Evolutionary conservation across 2,329 filamentous ascomycete genomes (phyloP), one percentile per base, ranked within the genome.

Genomic region (Bipolaris cookei): DNA sequence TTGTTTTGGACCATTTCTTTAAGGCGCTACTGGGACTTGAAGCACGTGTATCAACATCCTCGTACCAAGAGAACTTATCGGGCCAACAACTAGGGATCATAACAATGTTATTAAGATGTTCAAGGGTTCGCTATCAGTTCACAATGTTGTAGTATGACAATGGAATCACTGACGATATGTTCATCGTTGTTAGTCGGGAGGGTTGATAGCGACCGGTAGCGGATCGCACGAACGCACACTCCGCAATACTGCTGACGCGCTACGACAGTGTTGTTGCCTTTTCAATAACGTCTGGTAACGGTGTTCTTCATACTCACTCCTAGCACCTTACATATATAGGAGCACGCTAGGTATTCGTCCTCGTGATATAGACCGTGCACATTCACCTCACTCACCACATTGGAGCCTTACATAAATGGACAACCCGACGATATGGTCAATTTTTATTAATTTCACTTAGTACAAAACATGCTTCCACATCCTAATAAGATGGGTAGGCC

Each of bases 21-120:
- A 14, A 18, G 58, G 54, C 58, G 58, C 54, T 58, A 44, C 18
- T 3, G 46, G 46, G 42, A 42, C 37, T 58, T 42, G 38, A 23
- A 42, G 34, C 35, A 47, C 20, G 45, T 53, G 53, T 56, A 56
- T 21, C 32, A 56, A 37, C 28, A 56, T 35, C 34, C 35, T 34
- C 11, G 18, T 16, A 32, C 44, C 37, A 44, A 41, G 46, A 25
- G n/a, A 46, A 20, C 32, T 41, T 28, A 51, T 35, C 20, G 41
- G 23, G 32, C 45, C 38, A 44, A n/a, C 44, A 20, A 51, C 44
- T 38, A 28, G 45, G 34, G n/a, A 38, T 48, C 7, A 16, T n/a
- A 30, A 48, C 21, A 38, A 37, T 47, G 23, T 11, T 16, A 28
- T 18, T 18, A 4, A 38, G 14, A 48, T 28, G 11, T 20, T 5